These are phyloP conservation scores for Mycena indigotica DNA, from an alignment of 768 basidiomycete species.

Conservation along the genomic window DNA sequence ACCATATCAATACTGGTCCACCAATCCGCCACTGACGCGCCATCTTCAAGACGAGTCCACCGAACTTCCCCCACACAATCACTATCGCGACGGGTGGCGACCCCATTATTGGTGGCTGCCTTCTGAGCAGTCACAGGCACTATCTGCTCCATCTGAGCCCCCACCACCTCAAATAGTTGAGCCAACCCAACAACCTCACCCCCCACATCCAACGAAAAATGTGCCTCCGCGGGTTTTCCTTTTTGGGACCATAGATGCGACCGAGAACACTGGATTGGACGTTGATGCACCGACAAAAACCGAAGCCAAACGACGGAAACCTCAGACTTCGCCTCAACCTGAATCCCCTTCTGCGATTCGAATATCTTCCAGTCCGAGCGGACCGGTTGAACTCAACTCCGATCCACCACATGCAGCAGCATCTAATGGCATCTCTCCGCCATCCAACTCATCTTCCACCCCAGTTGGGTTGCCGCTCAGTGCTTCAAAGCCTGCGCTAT, in stretches of 20 bases:
- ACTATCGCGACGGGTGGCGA: slow-evolving; percentile 3
- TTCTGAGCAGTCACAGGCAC: neutral
- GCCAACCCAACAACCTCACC: neutral
- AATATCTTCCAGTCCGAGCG: neutral
- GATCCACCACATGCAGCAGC: too few species aligned
- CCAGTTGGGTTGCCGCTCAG: neutral
- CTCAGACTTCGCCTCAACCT: neutral
- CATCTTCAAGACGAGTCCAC: neutral
- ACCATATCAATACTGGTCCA: neutral
- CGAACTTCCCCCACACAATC: neutral
- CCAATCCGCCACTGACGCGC: neutral
- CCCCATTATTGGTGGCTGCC: neutral
- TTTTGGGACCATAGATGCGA: neutral
- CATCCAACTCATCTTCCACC: neutral
- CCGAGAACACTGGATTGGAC: neutral
- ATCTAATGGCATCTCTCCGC: neutral
- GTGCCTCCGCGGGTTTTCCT: neutral
- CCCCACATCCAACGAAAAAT: neutral
- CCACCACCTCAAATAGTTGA: neutral
- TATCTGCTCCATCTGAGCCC: neutral
- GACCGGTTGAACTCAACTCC: too few species aligned
- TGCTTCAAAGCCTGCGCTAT: slow-evolving; percentile 4
- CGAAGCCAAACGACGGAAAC: neutral
- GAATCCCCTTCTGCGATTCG: neutral
- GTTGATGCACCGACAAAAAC: neutral